A percentile compares a stretch with the other conserved stretches of the same genome.
phyloP scores from a whole-genome alignment of 208 protist genomes.

The Crithidia sp. region DNA sequence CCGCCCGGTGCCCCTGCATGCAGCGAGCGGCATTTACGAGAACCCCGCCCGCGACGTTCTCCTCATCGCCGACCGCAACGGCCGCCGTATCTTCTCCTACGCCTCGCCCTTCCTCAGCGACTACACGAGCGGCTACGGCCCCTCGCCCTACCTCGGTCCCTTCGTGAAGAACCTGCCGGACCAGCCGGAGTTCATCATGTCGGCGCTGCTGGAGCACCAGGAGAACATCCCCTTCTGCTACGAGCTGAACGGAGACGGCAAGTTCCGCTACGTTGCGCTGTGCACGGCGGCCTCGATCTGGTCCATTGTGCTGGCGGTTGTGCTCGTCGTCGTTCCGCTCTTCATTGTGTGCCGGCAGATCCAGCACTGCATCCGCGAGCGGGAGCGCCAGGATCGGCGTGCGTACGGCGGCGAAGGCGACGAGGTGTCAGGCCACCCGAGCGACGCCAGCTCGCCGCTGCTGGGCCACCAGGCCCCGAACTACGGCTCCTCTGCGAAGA shows the following conservation, averaged over 20 bases:
- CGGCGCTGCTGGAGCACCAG: constrained; percentile 77
- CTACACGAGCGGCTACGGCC: constrained; percentile 35
- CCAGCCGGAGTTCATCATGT: constrained; percentile 86
- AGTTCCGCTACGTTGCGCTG: constrained; percentile 80
- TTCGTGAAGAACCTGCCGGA: constrained; percentile 80
- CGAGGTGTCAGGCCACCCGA: neutral
- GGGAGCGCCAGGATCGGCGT: constrained; percentile 4
- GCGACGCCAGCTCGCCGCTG: constrained; percentile 21
- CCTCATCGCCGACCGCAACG: constrained; percentile 79
- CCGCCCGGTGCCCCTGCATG: constrained; percentile 41
- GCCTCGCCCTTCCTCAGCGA: constrained; percentile 70
- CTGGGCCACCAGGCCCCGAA: constrained; percentile 22
- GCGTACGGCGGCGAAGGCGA: constrained; percentile 4
- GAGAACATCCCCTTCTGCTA: constrained; percentile 87
- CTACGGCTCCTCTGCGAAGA: constrained; percentile 26
- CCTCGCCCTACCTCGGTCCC: constrained; percentile 66
- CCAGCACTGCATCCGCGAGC: constrained; percentile 22
- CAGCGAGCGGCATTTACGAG: constrained; percentile 86
- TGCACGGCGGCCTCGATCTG: constrained; percentile 82
- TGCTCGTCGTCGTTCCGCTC: constrained; percentile 38
- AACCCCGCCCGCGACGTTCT: constrained; percentile 76
- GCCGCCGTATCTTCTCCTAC: constrained; percentile 70
- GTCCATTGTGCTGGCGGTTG: constrained; percentile 43
- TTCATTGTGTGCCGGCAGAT: constrained; percentile 40
- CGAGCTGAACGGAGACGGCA: constrained; percentile 70